Percentiles rank a stretch among this genome's conserved stretches.
phyloP scores from a whole-genome alignment of 305 asterid species.

The Fraxinus xanthoxyloides region DNA sequence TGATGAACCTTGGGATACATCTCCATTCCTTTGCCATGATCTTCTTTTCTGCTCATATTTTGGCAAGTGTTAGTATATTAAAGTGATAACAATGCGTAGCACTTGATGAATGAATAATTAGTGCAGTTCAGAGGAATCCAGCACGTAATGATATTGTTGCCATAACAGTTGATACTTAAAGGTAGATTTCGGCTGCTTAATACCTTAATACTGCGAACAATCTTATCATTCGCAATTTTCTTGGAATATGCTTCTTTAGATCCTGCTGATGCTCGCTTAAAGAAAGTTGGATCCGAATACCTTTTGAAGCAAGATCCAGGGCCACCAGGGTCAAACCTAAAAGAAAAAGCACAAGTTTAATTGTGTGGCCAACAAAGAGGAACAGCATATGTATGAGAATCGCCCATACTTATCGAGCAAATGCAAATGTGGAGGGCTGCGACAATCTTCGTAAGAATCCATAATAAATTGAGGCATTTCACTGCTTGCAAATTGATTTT shows the following conservation, averaged over 20 bases:
- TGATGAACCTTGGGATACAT: conserved; percentile 54
- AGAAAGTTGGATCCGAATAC: conserved; percentile 92
- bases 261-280: conserved; percentile 65
- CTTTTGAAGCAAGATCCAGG: conserved; percentile 93
- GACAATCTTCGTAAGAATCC: conserved; percentile 80
- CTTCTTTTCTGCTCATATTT: conserved; percentile 69
- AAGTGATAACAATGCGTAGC: background rate
- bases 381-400: conserved; percentile 16
- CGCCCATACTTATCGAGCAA: conserved; percentile 72
- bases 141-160: background rate
- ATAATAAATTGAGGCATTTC: conserved; percentile 81
- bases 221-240: conserved; percentile 54
- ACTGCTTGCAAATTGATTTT: conserved; percentile 66
- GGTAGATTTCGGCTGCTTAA: background rate
- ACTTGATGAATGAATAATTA: background rate
- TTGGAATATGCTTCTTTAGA: conserved; percentile 48
- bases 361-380: conserved; percentile 18
- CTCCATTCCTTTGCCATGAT: conserved; percentile 57
- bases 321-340: conserved; percentile 88
- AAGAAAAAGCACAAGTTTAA: conserved; percentile 20
- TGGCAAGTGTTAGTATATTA: conserved; percentile 27
- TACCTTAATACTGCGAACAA: conserved; percentile 78
- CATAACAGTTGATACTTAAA: background rate
- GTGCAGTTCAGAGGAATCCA: background rate
- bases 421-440: conserved; percentile 70